phyloP scores from a whole-genome alignment of 371 early-diverging fungal species.

The Rhizopus sp. region DNA sequence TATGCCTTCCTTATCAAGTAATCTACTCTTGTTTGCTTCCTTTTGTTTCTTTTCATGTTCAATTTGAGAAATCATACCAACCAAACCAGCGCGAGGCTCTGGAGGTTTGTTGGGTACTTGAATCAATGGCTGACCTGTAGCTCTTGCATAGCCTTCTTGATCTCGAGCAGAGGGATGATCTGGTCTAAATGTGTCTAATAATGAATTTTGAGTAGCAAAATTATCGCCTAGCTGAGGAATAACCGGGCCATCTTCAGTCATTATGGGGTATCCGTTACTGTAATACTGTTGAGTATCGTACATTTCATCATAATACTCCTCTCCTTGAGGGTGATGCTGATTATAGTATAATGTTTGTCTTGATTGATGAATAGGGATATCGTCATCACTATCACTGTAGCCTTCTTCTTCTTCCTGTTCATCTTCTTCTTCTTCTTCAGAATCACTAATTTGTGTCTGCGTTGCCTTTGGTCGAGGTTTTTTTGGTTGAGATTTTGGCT shows the following conservation, averaged over 20 bases:
- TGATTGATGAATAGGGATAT: slow-evolving; percentile 23
- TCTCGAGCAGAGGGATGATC: slow-evolving; percentile 42
- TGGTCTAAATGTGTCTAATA: slow-evolving; percentile 37
- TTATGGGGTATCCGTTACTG: slow-evolving; percentile 7
- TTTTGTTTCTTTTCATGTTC: slow-evolving; percentile 44
- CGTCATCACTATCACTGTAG: slow-evolving; percentile 17
- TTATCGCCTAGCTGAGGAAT: slow-evolving; percentile 34
- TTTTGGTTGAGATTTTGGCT: slow-evolving; percentile 1
- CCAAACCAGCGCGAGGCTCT: slow-evolving; percentile 44
- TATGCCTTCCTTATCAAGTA: slow-evolving; percentile 29
- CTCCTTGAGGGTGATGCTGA: slow-evolving; percentile 5
- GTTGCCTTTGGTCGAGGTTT: slow-evolving; percentile 24
- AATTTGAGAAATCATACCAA: slow-evolving; percentile 50
- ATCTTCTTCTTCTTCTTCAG: slow-evolving; percentile 29
- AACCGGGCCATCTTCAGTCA: slow-evolving; percentile 41
- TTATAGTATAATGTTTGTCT: neutral
- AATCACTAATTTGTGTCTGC: slow-evolving; percentile 28
- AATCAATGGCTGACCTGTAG: slow-evolving; percentile 47
- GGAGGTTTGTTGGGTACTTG: slow-evolving; percentile 40
- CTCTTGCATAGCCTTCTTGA: slow-evolving; percentile 45
- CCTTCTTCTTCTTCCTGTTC: slow-evolving; percentile 9
- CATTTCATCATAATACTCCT: slow-evolving; percentile 20
- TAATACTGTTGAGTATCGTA: neutral
- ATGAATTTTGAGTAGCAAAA: slow-evolving; percentile 41
- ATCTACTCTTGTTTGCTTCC: slow-evolving; percentile 26